These are phyloP conservation scores for Pyrenopolyporus hunteri DNA, from an alignment of 495 filamentous ascomycete genomes.

Conservation along the genomic window DNA sequence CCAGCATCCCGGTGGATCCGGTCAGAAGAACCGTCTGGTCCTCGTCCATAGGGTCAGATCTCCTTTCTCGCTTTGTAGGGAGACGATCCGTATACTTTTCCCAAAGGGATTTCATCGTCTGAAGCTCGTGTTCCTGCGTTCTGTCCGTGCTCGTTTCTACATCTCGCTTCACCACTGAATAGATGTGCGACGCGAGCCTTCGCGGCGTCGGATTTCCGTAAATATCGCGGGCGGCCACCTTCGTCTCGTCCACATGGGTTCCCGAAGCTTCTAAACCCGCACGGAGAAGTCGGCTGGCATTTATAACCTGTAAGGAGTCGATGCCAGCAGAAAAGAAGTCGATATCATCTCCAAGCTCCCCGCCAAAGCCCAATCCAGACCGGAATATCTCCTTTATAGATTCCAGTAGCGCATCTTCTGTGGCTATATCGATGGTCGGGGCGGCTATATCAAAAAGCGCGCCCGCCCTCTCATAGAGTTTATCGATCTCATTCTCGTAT, in stretches of 20 bases:
- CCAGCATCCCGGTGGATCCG: slow-evolving; percentile 64
- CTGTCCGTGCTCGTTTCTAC: neutral
- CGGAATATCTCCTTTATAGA: slow-evolving; percentile 48
- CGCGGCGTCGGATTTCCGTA: slow-evolving; percentile 49
- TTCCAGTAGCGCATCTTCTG: slow-evolving; percentile 37
- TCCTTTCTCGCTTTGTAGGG: slow-evolving; percentile 34
- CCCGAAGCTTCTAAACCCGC: slow-evolving; percentile 42
- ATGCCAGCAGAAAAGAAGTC: slow-evolving; percentile 55
- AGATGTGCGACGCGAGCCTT: slow-evolving; percentile 44
- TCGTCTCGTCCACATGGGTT: slow-evolving; percentile 33
- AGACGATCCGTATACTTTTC: slow-evolving; percentile 49
- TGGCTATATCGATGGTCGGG: slow-evolving; percentile 41
- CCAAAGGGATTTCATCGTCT: slow-evolving; percentile 44
- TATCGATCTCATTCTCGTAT: slow-evolving; percentile 61
- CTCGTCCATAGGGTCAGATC: slow-evolving; percentile 43
- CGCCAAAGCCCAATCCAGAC: slow-evolving; percentile 33
- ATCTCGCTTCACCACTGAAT: slow-evolving; percentile 25
- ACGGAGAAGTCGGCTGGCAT: slow-evolving; percentile 46
- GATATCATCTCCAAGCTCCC: slow-evolving; percentile 43
- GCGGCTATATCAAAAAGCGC: slow-evolving; percentile 26
- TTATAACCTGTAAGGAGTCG: slow-evolving; percentile 60
- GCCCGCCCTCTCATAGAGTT: slow-evolving; percentile 48
- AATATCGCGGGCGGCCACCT: slow-evolving; percentile 46
- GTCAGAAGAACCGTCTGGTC: slow-evolving; percentile 60
- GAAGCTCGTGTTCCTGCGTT: slow-evolving; percentile 31